Evolutionary conservation across 768 basidiomycete species (phyloP).

Genomic region (Lentinula edodes): DNA sequence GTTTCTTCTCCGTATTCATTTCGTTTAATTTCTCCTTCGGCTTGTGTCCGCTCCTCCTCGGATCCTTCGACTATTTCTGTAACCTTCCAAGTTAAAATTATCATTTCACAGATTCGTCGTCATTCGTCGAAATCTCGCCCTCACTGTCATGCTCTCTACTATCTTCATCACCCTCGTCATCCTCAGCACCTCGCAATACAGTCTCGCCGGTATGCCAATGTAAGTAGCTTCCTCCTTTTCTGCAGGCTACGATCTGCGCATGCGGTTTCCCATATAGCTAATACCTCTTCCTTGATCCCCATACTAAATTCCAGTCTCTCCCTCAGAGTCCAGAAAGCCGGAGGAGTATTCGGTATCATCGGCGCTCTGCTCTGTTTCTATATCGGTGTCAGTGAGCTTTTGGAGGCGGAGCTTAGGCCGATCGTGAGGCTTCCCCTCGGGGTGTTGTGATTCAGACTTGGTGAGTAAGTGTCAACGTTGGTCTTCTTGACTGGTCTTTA

Average conservation of each 20-base stretch:
- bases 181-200: conserved; percentile 12
- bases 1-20: too few species aligned
- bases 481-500: background rate
- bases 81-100: background rate
- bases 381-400: conserved; percentile 38
- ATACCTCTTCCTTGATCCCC: too few species aligned
- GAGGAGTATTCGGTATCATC: conserved; percentile 39
- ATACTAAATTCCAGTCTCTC: background rate
- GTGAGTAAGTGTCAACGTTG: background rate
- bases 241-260: background rate
- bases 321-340: conserved; percentile 32
- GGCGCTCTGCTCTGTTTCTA: conserved; percentile 45
- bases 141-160: conserved; percentile 1
- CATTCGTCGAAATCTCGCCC: background rate
- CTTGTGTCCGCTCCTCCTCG: background rate
- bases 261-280: background rate
- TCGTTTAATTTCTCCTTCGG: conserved; percentile 11
- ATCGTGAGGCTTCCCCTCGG: conserved; percentile 37
- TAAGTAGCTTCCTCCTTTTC: conserved; percentile 5
- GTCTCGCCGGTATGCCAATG: conserved; percentile 12
- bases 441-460: conserved; percentile 16
- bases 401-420: conserved; percentile 33
- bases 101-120: background rate
- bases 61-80: background rate
- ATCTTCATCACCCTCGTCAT: conserved; percentile 1